Base-by-base conservation (phyloP, 345 rosid species). In the Hibiscus trionum region DNA sequence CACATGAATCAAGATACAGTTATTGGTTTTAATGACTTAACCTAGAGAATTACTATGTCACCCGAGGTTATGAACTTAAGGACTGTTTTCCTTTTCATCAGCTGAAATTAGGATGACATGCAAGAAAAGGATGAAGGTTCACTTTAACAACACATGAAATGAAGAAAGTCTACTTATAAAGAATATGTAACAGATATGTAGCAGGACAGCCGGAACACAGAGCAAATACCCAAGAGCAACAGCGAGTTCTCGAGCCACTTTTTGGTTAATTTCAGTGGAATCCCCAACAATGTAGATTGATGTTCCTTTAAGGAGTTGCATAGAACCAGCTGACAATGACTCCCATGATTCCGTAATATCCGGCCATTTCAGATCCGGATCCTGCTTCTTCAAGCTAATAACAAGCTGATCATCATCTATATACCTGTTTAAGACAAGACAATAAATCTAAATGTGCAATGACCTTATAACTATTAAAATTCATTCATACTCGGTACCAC, bases 261-360 rank as follows among this genome's bases (percentile, higher is more conserved):
- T 88, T 69, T 87, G 89, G 74, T 91, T 94, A 58, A 94, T 82
- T 75, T 91, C 96, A 27, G 91, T 86, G 1, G 87, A 85, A 79
- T 83, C 90, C 16, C 97, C 98, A 57, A 86, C 90, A 63, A 88
- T 80, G 70, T 83, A 94, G 73, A 90, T 81, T n/a, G 98, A 91
- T 39, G 95, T 80, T 53, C 96, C 93, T 85, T 87, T 87, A 35
- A 91, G 88, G 24, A 91, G 89, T 74, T 94, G 97, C 87, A 77
- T 69, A 33, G 87, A 79, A 39, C 90, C 93, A 11, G 88, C 86
- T 61, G 96, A 81, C 82, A 91, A 76, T 46, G 98, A 91, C 52
- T 91, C 95, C 97, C 95, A 91, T 0, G 97, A 89, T 81, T 93
- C 97, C 74, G 84, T 81, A 83, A 90, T 84, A 76, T 91, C 93